Base-by-base conservation (phyloP, 2,329 filamentous ascomycete genomes). In the Nannizziopsis barbatae region DNA sequence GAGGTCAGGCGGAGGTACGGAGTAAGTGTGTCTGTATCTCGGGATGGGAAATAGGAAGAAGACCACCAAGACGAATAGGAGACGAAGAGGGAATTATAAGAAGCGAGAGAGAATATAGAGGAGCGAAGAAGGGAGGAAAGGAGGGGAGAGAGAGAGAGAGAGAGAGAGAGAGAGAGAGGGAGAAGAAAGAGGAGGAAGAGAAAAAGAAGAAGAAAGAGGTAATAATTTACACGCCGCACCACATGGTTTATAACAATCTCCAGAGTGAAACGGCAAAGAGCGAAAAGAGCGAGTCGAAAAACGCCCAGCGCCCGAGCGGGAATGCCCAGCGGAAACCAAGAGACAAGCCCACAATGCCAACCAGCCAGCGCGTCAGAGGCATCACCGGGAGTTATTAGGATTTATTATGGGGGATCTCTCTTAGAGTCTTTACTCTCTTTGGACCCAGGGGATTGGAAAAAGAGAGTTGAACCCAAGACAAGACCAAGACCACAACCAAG, bases 321-420 rank as follows among this genome's bases (percentile, higher is more conserved):
- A 51, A 42, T 42, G 45, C 48, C 45, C 51, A 49, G 51, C 49
- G 51, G 51, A 51, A 40, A 50, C 42, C 47, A 47, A 50, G 50
- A 42, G 27, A 47, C 30, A 38, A 46, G 50, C 47, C 47, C 50
- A 52, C 31, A 48, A 50, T 36, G 37, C 47, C 47, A 49, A 52
- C 45, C 52, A 57, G 56, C 53, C 46, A 40, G 49, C 52, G 52
- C 56, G 54, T 52, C 53, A 49, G 51, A 57, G 54, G 55, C 55
- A 27, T 27, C 22, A 27, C 22, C 22, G 22, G 22, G 22, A 27
- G 22, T 7, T 7, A 3, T 7, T 4, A 27, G 22, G n/a, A n/a
- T n/a, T n/a, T n/a, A n/a, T n/a, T n/a, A n/a, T n/a, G n/a, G n/a
- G n/a, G n/a, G n/a, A n/a, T n/a, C n/a, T n/a, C n/a, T n/a, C n/a